Conservation (phyloP, 768 basidiomycete species). For the Calocera cornea region DNA sequence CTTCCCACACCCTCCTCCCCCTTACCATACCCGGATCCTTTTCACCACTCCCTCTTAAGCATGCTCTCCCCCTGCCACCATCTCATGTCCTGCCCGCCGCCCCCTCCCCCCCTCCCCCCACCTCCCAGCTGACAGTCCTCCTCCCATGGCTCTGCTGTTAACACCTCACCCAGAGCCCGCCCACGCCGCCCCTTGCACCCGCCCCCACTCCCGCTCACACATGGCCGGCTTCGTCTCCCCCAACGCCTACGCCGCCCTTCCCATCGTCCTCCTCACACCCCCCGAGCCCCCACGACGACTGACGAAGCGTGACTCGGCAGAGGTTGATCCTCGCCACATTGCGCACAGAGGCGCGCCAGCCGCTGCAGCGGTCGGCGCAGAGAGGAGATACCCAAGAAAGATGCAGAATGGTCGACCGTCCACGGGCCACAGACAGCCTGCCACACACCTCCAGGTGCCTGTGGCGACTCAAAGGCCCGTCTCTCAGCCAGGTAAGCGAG, state of each 20-base stretch:
- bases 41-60: neutral
- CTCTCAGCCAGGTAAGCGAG: neutral
- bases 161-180: neutral
- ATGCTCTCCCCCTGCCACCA: neutral
- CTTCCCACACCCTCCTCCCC: neutral
- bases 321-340: neutral
- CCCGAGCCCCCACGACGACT: neutral
- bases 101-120: neutral
- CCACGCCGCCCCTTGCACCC: neutral
- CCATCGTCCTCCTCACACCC: neutral
- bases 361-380: neutral
- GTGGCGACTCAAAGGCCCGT: neutral
- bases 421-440: neutral
- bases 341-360: neutral
- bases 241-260: neutral
- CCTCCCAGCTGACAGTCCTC: neutral
- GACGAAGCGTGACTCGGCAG: neutral
- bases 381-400: neutral
- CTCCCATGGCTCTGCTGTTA: neutral
- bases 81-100: slow-evolving; percentile 2
- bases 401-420: neutral
- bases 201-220: neutral
- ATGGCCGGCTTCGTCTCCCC: neutral
- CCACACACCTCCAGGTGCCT: neutral
- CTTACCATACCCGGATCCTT: neutral